phyloP scores from a whole-genome alignment of 257 asterid species.

The Solanum dulcamara region DNA sequence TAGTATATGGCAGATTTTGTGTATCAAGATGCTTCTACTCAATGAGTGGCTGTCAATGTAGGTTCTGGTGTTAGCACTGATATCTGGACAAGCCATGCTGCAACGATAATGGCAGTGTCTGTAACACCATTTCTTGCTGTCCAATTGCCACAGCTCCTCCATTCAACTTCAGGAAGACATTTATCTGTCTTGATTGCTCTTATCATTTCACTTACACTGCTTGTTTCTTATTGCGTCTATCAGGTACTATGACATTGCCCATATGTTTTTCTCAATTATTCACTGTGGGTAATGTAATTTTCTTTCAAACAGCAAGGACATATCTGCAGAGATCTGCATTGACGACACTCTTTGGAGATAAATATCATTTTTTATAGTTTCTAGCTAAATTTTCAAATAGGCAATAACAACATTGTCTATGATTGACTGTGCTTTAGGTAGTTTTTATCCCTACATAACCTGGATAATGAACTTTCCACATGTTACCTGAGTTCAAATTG shows the following conservation, averaged over 20 bases:
- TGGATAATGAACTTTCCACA: not conserved
- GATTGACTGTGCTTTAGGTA: not conserved
- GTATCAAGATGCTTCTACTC: not conserved
- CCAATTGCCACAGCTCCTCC: conserved; percentile 60
- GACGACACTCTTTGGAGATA: not conserved
- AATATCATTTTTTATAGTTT: not conserved
- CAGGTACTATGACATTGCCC: conserved; percentile 37
- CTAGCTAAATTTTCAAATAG: not conserved
- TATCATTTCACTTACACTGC: conserved; percentile 43
- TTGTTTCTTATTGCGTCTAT: conserved; percentile 69
- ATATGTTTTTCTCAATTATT: not conserved
- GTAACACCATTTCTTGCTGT: conserved; percentile 69
- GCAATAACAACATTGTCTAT: not conserved
- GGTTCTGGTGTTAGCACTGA: conserved; percentile 89
- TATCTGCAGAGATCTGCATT: not conserved
- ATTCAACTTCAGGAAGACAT: conserved; percentile 51
- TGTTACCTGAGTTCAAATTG: not conserved
- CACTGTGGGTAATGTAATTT: not conserved
- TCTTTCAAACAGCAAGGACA: not conserved
- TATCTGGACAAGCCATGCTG: conserved; percentile 77
- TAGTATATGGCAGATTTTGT: not conserved
- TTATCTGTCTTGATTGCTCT: conserved; percentile 63
- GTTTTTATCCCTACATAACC: not conserved
- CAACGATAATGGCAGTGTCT: conserved; percentile 74
- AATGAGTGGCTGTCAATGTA: conserved; percentile 18